Evolutionary conservation across 1,139 yeast species (phyloP).

Genomic region (Diutina ranongensis): DNA sequence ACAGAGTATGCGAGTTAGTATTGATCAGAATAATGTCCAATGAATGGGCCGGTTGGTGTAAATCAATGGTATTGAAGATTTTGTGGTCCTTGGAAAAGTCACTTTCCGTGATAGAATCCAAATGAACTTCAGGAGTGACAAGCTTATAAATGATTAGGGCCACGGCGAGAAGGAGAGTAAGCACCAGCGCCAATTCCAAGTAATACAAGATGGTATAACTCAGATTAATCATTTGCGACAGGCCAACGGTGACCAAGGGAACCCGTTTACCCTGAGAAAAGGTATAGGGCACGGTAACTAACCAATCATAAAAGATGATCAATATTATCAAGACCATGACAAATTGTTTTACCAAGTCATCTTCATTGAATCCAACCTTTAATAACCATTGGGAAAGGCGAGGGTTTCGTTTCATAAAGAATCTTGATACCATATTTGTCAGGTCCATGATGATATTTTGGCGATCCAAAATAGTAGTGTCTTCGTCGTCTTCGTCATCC

Average conservation of each 20-base stretch:
- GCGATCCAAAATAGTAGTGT: background rate
- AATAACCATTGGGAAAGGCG: background rate
- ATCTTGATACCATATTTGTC: background rate
- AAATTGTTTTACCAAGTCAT: background rate
- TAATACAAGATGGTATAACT: background rate
- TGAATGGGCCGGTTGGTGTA: background rate
- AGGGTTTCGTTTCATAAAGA: background rate
- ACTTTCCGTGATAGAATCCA: background rate
- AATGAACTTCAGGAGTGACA: background rate
- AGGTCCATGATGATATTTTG: background rate
- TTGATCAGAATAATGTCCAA: constrained; percentile 47
- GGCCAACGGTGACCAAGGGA: background rate
- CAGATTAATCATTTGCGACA: background rate
- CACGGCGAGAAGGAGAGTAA: background rate
- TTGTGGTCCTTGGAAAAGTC: background rate
- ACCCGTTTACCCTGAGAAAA: background rate
- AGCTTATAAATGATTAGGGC: background rate
- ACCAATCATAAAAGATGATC: background rate
- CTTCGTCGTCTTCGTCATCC: background rate
- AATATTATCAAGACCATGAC: background rate
- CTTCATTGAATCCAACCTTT: background rate
- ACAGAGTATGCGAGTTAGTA: constrained; percentile 45
- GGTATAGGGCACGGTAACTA: background rate
- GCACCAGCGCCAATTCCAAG: constrained; percentile 4
- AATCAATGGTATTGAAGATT: background rate